Evolutionary conservation across 169 alveolate genomes (phyloP).

Genomic region (Plasmodium yoelii): DNA sequence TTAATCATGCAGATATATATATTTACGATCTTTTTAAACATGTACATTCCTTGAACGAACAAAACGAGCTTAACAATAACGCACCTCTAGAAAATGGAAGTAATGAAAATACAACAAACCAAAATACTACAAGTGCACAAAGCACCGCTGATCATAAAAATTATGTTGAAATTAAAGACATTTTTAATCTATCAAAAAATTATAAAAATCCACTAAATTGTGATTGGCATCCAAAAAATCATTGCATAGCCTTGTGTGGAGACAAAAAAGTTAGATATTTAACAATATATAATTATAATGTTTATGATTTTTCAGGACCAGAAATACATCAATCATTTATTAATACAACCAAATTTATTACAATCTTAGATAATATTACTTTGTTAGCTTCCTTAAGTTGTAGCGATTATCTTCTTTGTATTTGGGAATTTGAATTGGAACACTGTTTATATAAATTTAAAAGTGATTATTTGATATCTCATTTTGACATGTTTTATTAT

Average conservation of each 20-base stretch:
- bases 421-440: slow-evolving; percentile 75
- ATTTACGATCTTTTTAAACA: slow-evolving; percentile 50
- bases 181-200: slow-evolving; percentile 68
- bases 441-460: slow-evolving; percentile 72
- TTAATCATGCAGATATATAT: slow-evolving; percentile 53
- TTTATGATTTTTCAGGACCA: slow-evolving; percentile 68
- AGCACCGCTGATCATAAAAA: not conserved
- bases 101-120: not conserved
- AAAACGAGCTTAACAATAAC: slow-evolving; percentile 1
- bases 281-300: slow-evolving; percentile 59
- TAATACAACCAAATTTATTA: slow-evolving; percentile 50
- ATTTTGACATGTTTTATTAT: slow-evolving; percentile 54
- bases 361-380: slow-evolving; percentile 43
- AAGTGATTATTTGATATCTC: slow-evolving; percentile 58
- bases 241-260: slow-evolving; percentile 73
- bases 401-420: slow-evolving; percentile 55
- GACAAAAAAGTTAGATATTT: slow-evolving; percentile 52
- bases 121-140: not conserved
- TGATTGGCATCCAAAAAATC: slow-evolving; percentile 74
- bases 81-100: slow-evolving; percentile 16
- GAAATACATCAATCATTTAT: slow-evolving; percentile 41
- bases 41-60: not conserved
- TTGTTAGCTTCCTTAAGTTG: slow-evolving; percentile 66
- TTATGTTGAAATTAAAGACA: slow-evolving; percentile 25
- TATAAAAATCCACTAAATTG: slow-evolving; percentile 51